These are phyloP conservation scores for Herpetomonas samuelpessoai DNA, from an alignment of 208 protist species.

Conservation along the genomic window DNA sequence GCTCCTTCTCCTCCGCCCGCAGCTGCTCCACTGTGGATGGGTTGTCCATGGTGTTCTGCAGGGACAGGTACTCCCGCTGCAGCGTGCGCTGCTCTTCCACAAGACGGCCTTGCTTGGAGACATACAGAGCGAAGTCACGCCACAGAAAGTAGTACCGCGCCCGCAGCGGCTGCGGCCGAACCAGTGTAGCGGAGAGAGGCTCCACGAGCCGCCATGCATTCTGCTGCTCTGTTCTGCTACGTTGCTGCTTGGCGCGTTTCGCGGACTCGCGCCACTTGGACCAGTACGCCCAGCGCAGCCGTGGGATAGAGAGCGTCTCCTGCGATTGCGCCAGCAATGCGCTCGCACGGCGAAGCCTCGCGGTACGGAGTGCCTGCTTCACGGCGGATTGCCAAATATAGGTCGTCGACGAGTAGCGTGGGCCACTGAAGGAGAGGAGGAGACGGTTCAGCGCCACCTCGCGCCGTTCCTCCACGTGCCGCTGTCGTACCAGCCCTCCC, in stretches of 20 bases:
- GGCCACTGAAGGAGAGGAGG: slow-evolving; percentile 42
- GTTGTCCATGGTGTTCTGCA: slow-evolving; percentile 36
- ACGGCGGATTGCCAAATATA: slow-evolving; percentile 10
- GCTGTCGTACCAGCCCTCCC: slow-evolving; percentile 9
- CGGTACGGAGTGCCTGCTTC: slow-evolving; percentile 8
- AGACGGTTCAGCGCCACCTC: slow-evolving; percentile 43
- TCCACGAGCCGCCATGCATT: slow-evolving; percentile 29
- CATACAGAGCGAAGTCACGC: slow-evolving; percentile 39
- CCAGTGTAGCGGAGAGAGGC: slow-evolving; percentile 33
- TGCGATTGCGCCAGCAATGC: slow-evolving; percentile 29
- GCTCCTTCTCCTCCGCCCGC: slow-evolving; percentile 20
- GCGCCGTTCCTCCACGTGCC: slow-evolving; percentile 11
- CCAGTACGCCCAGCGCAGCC: slow-evolving; percentile 22
- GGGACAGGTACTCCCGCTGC: slow-evolving; percentile 45
- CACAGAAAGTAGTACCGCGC: slow-evolving; percentile 45
- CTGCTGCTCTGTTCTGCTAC: background rate
- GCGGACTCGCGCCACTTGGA: slow-evolving; percentile 21
- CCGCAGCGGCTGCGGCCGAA: slow-evolving; percentile 27
- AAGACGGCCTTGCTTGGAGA: slow-evolving; percentile 30
- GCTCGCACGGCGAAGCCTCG: slow-evolving; percentile 14
- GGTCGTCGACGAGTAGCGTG: slow-evolving; percentile 12
- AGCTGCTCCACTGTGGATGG: slow-evolving; percentile 28
- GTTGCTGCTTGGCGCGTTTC: background rate
- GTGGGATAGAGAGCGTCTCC: slow-evolving; percentile 6
- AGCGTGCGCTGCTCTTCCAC: slow-evolving; percentile 49